phyloP scores from a whole-genome alignment of 2,329 filamentous ascomycete genomes.

The Proliferodiscus dingleyae region DNA sequence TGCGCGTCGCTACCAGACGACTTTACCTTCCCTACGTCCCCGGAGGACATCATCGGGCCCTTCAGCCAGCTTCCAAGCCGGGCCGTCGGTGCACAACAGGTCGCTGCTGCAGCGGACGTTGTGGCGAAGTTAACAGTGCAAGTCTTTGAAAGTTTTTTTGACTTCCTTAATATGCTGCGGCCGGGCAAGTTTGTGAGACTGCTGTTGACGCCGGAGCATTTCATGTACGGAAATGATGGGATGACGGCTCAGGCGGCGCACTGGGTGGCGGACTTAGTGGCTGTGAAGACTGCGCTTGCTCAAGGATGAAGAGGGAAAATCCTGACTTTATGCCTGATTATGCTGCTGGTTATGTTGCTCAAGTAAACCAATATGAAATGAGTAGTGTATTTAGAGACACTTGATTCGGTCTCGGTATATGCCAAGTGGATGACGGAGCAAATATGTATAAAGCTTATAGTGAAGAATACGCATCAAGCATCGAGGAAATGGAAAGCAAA shows the following conservation, averaged over 20 bases:
- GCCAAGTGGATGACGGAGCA: no score
- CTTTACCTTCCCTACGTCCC: neutral
- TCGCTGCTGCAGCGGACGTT: neutral
- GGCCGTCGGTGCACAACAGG: neutral
- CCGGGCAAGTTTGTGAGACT: neutral
- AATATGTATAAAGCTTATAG: no score
- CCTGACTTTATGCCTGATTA: no score
- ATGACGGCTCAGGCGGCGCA: neutral
- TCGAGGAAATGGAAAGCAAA: no score
- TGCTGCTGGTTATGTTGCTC: no score
- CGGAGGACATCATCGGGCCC: neutral
- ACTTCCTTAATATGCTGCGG: neutral
- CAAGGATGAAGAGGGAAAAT: no score
- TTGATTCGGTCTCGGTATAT: no score
- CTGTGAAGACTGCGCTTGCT: neutral
- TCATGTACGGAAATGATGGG: slow-evolving; percentile 2
- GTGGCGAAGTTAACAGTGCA: neutral
- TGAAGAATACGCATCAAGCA: no score
- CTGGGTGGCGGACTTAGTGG: neutral
- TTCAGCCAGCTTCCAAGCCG: neutral
- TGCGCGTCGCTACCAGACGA: neutral
- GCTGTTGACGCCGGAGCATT: slow-evolving; percentile 1
- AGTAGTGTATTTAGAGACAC: no score
- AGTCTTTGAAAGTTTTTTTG: neutral
- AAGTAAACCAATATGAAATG: no score